Evolutionary conservation across 805 yeast genomes (phyloP).

Genomic region (Candida odintsovae): DNA sequence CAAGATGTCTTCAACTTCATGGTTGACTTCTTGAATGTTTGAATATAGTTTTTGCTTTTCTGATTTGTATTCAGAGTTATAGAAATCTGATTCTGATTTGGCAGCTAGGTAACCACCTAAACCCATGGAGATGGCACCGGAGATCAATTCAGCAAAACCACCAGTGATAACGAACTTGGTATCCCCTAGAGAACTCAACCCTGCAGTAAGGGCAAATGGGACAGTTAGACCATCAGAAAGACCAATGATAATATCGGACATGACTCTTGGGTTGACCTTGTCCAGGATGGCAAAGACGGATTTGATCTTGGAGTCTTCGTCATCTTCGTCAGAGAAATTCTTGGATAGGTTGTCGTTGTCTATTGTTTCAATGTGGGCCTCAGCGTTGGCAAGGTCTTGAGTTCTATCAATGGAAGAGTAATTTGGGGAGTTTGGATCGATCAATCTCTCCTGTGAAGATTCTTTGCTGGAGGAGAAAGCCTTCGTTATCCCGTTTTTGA

Average conservation of each 20-base stretch:
- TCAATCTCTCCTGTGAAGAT: conserved; percentile 4
- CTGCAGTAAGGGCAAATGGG: conserved; percentile 98
- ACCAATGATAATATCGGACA: conserved; percentile 91
- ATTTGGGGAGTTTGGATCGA: conserved; percentile 9
- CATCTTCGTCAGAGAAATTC: conserved; percentile 5
- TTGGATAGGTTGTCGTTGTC: conserved; percentile 1
- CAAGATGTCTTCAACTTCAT: conserved; percentile 76
- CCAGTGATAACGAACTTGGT: conserved; percentile 91
- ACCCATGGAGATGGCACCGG: conserved; percentile 98
- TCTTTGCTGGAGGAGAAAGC: conserved; percentile 7
- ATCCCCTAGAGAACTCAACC: conserved; percentile 85
- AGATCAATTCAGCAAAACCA: conserved; percentile 94
- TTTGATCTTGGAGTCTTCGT: conserved; percentile 3
- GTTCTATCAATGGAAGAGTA: conserved; percentile 16
- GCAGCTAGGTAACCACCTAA: conserved; percentile 97
- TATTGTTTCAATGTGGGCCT: conserved; percentile 3
- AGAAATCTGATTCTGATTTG: conserved; percentile 75
- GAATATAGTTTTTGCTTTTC: conserved; percentile 66
- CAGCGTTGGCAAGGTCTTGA: conserved; percentile 8
- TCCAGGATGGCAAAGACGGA: conserved; percentile 27
- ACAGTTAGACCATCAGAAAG: conserved; percentile 94
- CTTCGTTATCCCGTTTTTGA: conserved; percentile 20
- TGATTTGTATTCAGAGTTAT: conserved; percentile 61
- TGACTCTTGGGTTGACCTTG: conserved; percentile 80
- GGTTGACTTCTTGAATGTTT: conserved; percentile 59